Percentiles rank a stretch among this genome's conserved stretches.
Evolutionary conservation across 441 rosid genomes (phyloP).

Genomic region (Codiaeum variegatum): DNA sequence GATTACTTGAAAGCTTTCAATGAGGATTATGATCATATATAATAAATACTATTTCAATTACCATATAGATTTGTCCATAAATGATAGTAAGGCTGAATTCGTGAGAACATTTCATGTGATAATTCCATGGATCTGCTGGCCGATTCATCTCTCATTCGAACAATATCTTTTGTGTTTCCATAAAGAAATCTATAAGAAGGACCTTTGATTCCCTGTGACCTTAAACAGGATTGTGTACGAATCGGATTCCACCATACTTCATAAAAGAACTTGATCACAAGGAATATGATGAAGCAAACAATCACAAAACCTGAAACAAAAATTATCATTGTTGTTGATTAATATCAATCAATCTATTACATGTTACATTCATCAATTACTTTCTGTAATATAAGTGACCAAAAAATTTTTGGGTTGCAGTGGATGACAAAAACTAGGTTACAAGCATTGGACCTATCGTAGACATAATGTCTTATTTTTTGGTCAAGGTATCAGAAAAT

Average conservation of each 20-base stretch:
- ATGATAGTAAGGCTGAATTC: constrained; percentile 33
- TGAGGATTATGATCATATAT: background rate
- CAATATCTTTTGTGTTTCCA: constrained; percentile 33
- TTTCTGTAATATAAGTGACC: background rate
- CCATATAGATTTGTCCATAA: constrained; percentile 34
- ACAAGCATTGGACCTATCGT: background rate
- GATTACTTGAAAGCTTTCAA: background rate
- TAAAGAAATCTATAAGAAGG: constrained; percentile 33
- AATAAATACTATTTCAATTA: background rate
- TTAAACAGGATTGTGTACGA: constrained; percentile 20
- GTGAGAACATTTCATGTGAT: constrained; percentile 26
- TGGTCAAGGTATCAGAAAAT: background rate
- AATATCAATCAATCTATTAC: background rate
- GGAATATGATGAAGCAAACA: constrained; percentile 6
- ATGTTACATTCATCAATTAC: background rate
- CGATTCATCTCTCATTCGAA: constrained; percentile 20
- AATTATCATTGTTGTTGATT: background rate
- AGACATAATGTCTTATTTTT: background rate
- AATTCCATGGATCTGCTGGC: constrained; percentile 22
- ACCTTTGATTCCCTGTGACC: constrained; percentile 34
- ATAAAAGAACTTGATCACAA: constrained; percentile 19
- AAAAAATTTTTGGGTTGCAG: background rate
- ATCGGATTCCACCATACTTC: constrained; percentile 32
- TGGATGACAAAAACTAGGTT: background rate
- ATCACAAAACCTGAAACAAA: constrained; percentile 16